Percentiles rank a stretch among this genome's conserved stretches.
Conservation (phyloP, 2,329 filamentous ascomycete genomes). For the Fusarium sulawesiense region DNA sequence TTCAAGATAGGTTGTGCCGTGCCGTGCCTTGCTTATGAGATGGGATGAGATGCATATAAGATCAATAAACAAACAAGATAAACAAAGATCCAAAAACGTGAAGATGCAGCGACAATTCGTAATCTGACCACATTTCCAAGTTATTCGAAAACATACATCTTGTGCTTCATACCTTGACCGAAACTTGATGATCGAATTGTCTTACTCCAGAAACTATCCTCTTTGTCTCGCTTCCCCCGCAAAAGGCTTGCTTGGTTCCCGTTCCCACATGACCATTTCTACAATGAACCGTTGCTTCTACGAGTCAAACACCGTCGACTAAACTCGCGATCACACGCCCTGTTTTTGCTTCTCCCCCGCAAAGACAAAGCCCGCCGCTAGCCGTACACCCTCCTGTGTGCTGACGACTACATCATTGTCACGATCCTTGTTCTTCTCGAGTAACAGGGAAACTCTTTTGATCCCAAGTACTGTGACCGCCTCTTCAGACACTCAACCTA, state of each 20-base stretch:
- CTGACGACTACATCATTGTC: constrained; percentile 39
- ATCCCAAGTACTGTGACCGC: not conserved
- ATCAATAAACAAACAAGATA: not conserved
- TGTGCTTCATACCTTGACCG: not conserved
- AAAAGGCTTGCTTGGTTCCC: constrained; percentile 24
- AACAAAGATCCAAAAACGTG: constrained; percentile 10
- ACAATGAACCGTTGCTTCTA: constrained; percentile 35
- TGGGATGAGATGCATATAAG: constrained; percentile 21
- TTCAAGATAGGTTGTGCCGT: not conserved
- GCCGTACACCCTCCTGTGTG: constrained; percentile 35
- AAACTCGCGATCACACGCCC: constrained; percentile 41
- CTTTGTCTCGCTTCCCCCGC: constrained; percentile 28
- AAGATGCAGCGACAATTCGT: not conserved
- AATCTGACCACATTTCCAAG: not conserved
- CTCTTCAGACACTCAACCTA: not conserved
- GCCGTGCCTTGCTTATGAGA: constrained; percentile 12
- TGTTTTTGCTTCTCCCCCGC: constrained; percentile 18
- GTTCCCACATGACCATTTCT: constrained; percentile 33
- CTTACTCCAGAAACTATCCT: constrained; percentile 8
- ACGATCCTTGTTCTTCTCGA: constrained; percentile 18
- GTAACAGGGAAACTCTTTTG: constrained; percentile 2
- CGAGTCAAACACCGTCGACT: constrained; percentile 31
- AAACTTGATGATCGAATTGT: constrained; percentile 5
- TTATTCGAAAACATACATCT: not conserved
- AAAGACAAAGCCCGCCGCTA: constrained; percentile 38